Evolutionary conservation across 495 filamentous ascomycete genomes (phyloP), one percentile per base, ranked within the genome.

Genomic region (Aspergillus coremiiformis): DNA sequence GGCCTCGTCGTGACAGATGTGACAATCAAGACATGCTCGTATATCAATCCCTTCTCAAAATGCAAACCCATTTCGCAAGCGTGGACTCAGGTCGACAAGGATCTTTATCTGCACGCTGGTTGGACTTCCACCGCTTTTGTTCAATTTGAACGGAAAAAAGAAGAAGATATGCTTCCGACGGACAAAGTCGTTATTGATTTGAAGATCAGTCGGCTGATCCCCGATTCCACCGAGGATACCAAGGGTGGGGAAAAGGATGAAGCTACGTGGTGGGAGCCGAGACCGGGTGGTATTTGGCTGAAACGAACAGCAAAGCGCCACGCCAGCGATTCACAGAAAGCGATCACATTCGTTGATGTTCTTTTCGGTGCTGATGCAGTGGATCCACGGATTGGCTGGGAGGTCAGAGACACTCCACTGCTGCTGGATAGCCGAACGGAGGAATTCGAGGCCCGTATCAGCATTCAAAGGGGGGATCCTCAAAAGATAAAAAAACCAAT

Each of bases 331-430:
- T 90, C 85, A 4, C 79, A 84, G 33, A 77, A 76, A 37, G 84
- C 84, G 5, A 77, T 98, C 35, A 97, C 90, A 4, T 85, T 81
- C 4, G 77, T 96, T 7, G 93, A 98, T 68, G 82, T 97, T 1
- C 74, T 98, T 2, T 98, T 95, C 63, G 93, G 93, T 21, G 83
- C 89, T 3, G 93, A 97, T 68, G 93, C 90, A 6, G 89, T 91
- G 5, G 93, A 98, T 62, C 89, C 88, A 10, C 80, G 93, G 35
- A 73, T 79, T 5, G 85, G 85, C 15, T 98, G 93, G 93, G 72
- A 83, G 55, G 76, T 95, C 22, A 79, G 78, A 43, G 82, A 85
- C 41, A 84, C 80, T 12, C 75, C 85, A 11, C 69, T 94, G 51
- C 65, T 89, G 43, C 68, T 95, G 53, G 78, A 86, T 57, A 74